Evolutionary conservation across 257 asterid species (phyloP).

Genomic region (Ajuga chamaepitys): DNA sequence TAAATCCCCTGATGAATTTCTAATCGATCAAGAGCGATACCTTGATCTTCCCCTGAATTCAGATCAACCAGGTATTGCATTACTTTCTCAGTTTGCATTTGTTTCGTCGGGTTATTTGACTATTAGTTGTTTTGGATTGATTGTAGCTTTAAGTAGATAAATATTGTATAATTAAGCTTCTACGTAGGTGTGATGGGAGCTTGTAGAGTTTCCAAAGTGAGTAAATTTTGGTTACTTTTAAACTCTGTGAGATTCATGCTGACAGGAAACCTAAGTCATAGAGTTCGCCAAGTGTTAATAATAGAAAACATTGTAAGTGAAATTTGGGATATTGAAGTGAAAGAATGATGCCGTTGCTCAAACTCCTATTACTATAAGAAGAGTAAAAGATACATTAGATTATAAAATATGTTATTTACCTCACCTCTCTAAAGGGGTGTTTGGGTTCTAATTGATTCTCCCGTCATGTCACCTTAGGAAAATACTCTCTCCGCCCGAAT

Average conservation of each 20-base stretch:
- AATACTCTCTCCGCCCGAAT: too few relatives aligned
- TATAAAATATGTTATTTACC: slow-evolving; percentile 10
- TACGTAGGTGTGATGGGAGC: not conserved
- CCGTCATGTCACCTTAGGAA: too few relatives aligned
- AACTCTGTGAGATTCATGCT: not conserved
- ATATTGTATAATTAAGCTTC: not conserved
- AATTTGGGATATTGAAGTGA: not conserved
- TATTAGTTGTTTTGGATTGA: not conserved
- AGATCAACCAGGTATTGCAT: slow-evolving; percentile 51
- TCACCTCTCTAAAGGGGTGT: not conserved
- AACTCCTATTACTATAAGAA: not conserved
- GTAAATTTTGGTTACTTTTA: not conserved
- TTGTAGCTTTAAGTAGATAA: not conserved
- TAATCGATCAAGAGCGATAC: slow-evolving; percentile 77
- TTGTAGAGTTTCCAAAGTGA: not conserved
- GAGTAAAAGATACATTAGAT: not conserved
- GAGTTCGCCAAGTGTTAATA: not conserved
- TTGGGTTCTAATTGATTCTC: too few relatives aligned
- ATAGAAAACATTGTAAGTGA: not conserved
- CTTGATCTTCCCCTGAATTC: slow-evolving; percentile 53
- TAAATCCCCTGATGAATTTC: slow-evolving; percentile 27
- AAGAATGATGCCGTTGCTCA: not conserved
- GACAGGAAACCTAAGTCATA: not conserved
- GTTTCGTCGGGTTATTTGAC: not conserved
- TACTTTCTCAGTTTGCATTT: not conserved